Base-by-base conservation (phyloP, 352 stramenopile species). In the Phytophthora melonis region DNA sequence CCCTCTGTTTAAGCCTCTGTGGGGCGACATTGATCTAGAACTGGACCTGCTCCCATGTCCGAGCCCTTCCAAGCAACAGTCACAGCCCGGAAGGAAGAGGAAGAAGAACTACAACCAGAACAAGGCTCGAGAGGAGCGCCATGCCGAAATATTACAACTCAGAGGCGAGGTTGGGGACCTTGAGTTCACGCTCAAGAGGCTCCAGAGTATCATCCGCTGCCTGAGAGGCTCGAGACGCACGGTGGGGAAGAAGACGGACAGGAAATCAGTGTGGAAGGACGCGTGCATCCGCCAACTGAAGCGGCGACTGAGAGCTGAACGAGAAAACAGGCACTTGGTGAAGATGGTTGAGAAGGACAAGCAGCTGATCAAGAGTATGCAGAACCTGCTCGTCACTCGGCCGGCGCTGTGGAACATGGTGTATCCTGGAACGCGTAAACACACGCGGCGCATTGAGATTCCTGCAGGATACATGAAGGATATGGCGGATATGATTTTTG, bases 281-380 rank as follows among this genome's bases (percentile, higher is more conserved):
- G 18, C 34, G 3, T 72, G 61, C 53, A 18, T 43, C 9, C 59
- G 70, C 1, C 74, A 81, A 45, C 23, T 72, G 0, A 52, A 69
- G 27, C 32, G 64, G 34, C 50, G 65, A 32, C 13, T 66, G 41
- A 62, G 68, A 27, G 63, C 52, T 36, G 70, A 81, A 43, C 32
- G 66, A 16, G 74, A 81, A 55, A 75, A 78, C 52, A 65, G 70
- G 25, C 74, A 71, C 13, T 56, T 81, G n/a, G 70, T 58, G 13
- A 64, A 72, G 27, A 68, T 57, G n/a, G 36, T 75, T 6, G 66
- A 75, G 32, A 68, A 56, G 6, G 59, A 78, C 32, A 66, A 68
- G 21, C 55, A 76, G 21, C 52, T 76, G 21, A 52, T 63, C 7
- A 70, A 67, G 49, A 61, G 19, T n/a, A 43, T 78, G 18, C 45